These are phyloP conservation scores for Knoxia roxburghii DNA, from an alignment of 257 asterid genomes.

Conservation along the genomic window DNA sequence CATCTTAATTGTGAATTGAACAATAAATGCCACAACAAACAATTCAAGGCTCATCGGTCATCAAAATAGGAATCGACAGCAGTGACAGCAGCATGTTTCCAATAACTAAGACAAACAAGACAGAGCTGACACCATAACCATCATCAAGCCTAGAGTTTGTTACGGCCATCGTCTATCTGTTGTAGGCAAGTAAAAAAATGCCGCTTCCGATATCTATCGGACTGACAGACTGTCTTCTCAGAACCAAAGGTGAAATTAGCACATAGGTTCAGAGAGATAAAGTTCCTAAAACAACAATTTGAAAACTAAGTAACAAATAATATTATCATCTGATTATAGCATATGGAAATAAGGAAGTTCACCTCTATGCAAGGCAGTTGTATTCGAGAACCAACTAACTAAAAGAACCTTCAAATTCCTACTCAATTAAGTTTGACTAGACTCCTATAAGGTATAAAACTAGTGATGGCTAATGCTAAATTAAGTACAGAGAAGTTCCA, in stretches of 20 bases:
- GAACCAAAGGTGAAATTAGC: neutral
- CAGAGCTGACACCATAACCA: neutral
- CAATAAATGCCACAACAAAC: neutral
- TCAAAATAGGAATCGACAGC: too few relatives aligned
- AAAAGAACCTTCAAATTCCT: neutral
- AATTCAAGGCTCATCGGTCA: neutral
- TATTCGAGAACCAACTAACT: neutral
- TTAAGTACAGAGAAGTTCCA: neutral
- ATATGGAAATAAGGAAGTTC: neutral
- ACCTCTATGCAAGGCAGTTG: neutral
- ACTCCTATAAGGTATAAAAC: neutral
- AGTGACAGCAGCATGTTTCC: neutral
- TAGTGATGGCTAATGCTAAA: neutral
- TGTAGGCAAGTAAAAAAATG: neutral
- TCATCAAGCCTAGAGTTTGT: neutral
- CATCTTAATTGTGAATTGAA: neutral
- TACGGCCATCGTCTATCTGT: neutral
- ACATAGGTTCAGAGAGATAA: neutral
- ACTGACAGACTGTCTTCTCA: neutral
- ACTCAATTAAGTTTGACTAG: neutral
- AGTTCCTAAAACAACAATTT: neutral
- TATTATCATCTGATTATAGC: neutral
- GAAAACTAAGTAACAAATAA: neutral
- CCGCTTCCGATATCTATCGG: conserved; percentile 7
- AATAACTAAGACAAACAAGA: neutral